Conservation (phyloP, 257 asterid species). For the Paraleonurus japonicus region DNA sequence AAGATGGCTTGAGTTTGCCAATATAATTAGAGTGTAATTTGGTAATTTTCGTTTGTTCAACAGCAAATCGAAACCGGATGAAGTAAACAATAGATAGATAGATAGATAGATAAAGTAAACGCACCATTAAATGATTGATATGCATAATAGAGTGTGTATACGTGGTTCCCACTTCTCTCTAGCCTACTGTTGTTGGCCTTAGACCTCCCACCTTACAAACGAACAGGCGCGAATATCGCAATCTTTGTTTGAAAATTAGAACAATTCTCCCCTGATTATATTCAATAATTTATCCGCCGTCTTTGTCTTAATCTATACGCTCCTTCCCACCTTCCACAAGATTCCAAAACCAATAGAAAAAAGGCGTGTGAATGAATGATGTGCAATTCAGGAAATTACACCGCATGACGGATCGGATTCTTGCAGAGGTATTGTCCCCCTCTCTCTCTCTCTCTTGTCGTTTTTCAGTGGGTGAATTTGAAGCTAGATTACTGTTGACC, state of each 20-base stretch:
- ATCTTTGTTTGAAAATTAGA: slow-evolving; percentile 31
- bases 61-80: too few relatives aligned
- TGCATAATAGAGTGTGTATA: neutral
- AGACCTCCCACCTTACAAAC: neutral
- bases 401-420: neutral
- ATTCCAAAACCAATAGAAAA: slow-evolving; percentile 22
- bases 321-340: slow-evolving; percentile 27
- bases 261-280: neutral
- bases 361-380: neutral
- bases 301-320: slow-evolving; percentile 31
- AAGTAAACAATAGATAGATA: too few relatives aligned
- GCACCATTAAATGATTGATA: neutral
- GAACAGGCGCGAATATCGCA: slow-evolving; percentile 46
- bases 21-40: too few relatives aligned
- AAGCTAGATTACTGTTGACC: slow-evolving; percentile 13
- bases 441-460: neutral
- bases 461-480: too few relatives aligned
- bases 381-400: neutral
- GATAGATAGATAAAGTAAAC: too few relatives aligned
- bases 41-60: too few relatives aligned
- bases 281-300: slow-evolving; percentile 22
- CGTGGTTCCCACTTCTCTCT: neutral
- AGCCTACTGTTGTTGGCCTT: neutral
- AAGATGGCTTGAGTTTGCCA: too few relatives aligned
- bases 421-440: slow-evolving; percentile 13